Conservation (phyloP, 345 rosid genomes). For the Turnera subulata region DNA sequence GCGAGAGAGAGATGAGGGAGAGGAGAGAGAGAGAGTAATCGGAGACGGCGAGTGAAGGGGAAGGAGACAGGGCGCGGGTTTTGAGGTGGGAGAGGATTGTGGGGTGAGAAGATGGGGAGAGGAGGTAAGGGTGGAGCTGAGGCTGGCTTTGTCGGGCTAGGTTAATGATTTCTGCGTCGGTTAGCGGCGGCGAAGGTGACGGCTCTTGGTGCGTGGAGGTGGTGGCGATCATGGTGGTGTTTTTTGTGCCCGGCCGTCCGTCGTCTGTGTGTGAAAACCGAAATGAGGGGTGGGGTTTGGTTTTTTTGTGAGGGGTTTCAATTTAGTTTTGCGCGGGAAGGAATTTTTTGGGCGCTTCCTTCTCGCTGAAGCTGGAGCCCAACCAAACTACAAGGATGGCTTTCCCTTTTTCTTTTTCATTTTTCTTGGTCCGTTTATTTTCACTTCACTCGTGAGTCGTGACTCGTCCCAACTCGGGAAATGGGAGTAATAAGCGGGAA, state of each 20-base stretch:
- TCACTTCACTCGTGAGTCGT: too few relatives aligned
- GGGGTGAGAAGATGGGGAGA: constrained; percentile 44
- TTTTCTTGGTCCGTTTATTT: too few relatives aligned
- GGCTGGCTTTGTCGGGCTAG: constrained; percentile 49
- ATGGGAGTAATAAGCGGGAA: too few relatives aligned
- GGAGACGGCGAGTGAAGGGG: constrained; percentile 50
- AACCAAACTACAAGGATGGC: too few relatives aligned
- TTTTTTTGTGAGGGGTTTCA: not conserved
- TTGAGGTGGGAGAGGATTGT: constrained; percentile 49
- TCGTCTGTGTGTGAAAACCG: not conserved
- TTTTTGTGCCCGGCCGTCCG: not conserved
- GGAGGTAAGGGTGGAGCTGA: constrained; percentile 48
- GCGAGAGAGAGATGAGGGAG: constrained; percentile 56
- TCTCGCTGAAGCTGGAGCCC: not conserved
- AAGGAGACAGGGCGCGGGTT: constrained; percentile 47
- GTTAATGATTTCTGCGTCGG: constrained; percentile 49
- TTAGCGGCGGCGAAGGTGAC: constrained; percentile 35
- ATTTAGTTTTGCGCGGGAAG: not conserved
- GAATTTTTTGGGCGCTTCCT: not conserved
- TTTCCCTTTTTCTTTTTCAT: too few relatives aligned
- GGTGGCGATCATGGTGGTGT: constrained; percentile 21
- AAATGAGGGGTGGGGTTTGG: not conserved
- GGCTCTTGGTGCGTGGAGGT: constrained; percentile 11
- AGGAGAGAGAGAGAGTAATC: constrained; percentile 59
- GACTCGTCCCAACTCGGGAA: too few relatives aligned